phyloP scores from a whole-genome alignment of 345 rosid species.

The Salix dunnii region DNA sequence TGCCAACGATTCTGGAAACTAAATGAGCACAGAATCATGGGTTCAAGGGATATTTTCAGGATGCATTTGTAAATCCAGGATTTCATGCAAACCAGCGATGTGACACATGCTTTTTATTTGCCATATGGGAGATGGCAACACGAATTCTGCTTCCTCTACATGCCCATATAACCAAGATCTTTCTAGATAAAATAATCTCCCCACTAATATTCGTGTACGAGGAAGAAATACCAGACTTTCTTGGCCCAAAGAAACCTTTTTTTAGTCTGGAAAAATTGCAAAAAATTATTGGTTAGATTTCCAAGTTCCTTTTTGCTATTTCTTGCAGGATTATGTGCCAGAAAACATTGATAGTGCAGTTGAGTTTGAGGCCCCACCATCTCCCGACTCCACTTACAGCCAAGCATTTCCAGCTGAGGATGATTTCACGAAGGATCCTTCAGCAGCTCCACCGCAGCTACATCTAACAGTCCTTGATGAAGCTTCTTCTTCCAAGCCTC shows the following conservation, averaged over 20 bases:
- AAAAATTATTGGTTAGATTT: neutral
- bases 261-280: neutral
- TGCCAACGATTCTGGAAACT: neutral
- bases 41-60: neutral
- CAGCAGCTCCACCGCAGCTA: constrained; percentile 65
- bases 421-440: constrained; percentile 80
- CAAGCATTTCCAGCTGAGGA: constrained; percentile 58
- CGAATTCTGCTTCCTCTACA: neutral
- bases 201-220: neutral
- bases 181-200: neutral
- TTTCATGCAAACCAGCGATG: neutral
- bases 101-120: neutral
- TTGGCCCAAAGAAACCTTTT: neutral
- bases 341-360: constrained; percentile 72
- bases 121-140: neutral
- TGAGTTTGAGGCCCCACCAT: constrained; percentile 73
- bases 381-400: constrained; percentile 74
- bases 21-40: neutral
- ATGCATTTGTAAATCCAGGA: neutral
- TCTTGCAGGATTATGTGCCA: constrained; percentile 63
- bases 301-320: neutral
- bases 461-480: constrained; percentile 60
- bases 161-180: neutral
- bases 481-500: constrained; percentile 58
- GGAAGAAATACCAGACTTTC: neutral